A percentile compares a stretch with the other conserved stretches of the same genome.
These are phyloP conservation scores for Ceratobasidium sp. DNA, from an alignment of 1,284 basidiomycete species.

Conservation along the genomic window DNA sequence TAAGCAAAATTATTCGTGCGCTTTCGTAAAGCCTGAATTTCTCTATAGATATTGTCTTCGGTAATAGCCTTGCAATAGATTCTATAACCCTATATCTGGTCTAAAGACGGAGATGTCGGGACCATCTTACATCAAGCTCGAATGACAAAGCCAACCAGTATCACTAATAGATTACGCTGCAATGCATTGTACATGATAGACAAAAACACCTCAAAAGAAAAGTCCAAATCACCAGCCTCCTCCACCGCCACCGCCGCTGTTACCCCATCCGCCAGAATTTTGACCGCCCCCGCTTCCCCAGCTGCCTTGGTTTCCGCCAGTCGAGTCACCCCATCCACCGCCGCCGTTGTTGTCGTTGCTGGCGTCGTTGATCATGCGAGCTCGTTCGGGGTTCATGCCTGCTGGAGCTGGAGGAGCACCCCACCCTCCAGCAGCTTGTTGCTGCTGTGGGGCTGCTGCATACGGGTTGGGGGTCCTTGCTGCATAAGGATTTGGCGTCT, in stretches of 20 bases:
- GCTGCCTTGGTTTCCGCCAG: neutral
- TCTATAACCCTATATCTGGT: neutral
- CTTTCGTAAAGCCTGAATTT: neutral
- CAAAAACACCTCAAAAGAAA: conserved; percentile 11
- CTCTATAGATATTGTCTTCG: conserved; percentile 23
- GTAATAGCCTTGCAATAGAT: neutral
- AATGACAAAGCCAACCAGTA: conserved; percentile 17
- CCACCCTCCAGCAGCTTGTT: conserved; percentile 47
- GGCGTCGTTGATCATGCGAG: conserved; percentile 55
- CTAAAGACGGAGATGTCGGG: too few relatives aligned
- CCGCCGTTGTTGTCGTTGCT: neutral
- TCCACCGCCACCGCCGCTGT: conserved; percentile 41
- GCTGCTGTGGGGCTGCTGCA: conserved; percentile 44
- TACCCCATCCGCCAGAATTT: conserved; percentile 53
- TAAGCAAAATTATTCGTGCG: conserved; percentile 49
- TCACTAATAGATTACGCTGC: conserved; percentile 18
- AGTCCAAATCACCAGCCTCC: conserved; percentile 46
- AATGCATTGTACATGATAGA: conserved; percentile 16
- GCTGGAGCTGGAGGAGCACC: conserved; percentile 54
- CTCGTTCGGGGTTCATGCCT: conserved; percentile 46
- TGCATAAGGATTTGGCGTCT: conserved; percentile 38
- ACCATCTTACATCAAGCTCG: too few relatives aligned
- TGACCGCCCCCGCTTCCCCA: conserved; percentile 59
- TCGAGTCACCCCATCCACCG: conserved; percentile 31
- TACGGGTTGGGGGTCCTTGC: conserved; percentile 42